These are phyloP conservation scores for Fusarium torulosum DNA, from an alignment of 2,329 filamentous ascomycete species.

Conservation along the genomic window DNA sequence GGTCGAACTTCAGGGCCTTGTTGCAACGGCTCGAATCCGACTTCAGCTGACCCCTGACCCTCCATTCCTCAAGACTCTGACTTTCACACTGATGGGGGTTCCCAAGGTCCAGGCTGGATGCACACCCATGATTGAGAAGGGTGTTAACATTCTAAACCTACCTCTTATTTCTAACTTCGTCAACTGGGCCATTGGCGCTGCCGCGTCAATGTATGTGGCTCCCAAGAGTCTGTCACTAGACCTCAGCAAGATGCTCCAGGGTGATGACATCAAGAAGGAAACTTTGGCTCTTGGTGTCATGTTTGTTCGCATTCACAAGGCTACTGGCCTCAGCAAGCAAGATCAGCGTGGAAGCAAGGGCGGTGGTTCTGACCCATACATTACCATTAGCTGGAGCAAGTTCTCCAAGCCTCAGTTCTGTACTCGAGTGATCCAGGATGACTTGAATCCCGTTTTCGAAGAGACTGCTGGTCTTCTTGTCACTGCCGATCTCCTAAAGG, in stretches of 20 bases:
- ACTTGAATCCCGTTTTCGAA: conserved; percentile 92
- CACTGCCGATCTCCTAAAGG: conserved; percentile 90
- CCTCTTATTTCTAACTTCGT: conserved; percentile 96
- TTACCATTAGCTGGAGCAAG: conserved; percentile 94
- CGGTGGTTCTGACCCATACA: conserved; percentile 94
- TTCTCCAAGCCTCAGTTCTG: conserved; percentile 99
- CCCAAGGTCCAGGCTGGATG: conserved; percentile 92
- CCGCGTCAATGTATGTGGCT: conserved; percentile 90
- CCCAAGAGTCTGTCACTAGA: conserved; percentile 95
- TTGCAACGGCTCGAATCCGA: conserved; percentile 86
- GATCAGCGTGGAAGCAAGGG: conserved; percentile 84
- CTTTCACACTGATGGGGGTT: conserved; percentile 93
- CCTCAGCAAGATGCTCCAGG: conserved; percentile 88
- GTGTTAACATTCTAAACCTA: conserved; percentile 90
- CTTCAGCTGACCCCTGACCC: conserved; percentile 90
- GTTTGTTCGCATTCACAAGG: conserved; percentile 92
- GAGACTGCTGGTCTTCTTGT: conserved; percentile 89
- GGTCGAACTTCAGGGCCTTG: conserved; percentile 91
- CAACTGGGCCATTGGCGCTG: conserved; percentile 91
- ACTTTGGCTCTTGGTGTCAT: conserved; percentile 88
- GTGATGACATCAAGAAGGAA: conserved; percentile 92
- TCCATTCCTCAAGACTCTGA: conserved; percentile 91
- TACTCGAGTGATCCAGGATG: conserved; percentile 94
- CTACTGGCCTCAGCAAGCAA: conserved; percentile 89
- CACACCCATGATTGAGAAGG: conserved; percentile 90